Evolutionary conservation across 2,329 filamentous ascomycete species (phyloP).

Genomic region (Aspergillus unguis): DNA sequence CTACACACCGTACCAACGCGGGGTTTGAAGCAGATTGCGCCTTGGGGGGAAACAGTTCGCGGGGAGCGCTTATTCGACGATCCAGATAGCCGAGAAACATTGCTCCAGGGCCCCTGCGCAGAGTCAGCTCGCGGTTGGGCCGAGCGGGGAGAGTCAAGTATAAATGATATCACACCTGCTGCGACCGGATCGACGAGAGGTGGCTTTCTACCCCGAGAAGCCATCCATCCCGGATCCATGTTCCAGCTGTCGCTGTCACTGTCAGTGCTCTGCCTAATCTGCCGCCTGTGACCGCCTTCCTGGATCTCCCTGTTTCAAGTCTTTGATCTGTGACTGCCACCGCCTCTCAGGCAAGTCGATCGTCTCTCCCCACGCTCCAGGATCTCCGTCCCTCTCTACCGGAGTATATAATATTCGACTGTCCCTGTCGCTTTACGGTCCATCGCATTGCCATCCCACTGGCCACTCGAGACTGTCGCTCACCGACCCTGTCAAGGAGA

Average conservation of each 20-base stretch:
- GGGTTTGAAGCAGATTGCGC: slow-evolving; percentile 7
- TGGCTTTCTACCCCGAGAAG: too few species aligned
- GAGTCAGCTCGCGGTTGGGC: slow-evolving; percentile 7
- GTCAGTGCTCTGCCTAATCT: slow-evolving; percentile 5
- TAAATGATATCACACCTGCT: slow-evolving; percentile 1
- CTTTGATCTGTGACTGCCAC: not conserved
- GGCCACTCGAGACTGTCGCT: not conserved
- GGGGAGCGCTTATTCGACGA: slow-evolving; percentile 16
- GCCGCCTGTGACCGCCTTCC: slow-evolving; percentile 13
- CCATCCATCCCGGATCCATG: not conserved
- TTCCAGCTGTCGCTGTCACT: not conserved
- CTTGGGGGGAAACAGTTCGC: slow-evolving; percentile 13
- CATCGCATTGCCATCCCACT: not conserved
- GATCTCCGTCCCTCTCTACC: slow-evolving; percentile 6
- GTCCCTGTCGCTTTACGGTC: not conserved
- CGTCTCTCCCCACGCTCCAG: slow-evolving; percentile 10
- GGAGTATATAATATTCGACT: slow-evolving; percentile 2
- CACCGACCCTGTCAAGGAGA: slow-evolving; percentile 10
- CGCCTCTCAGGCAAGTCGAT: slow-evolving; percentile 2
- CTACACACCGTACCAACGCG: slow-evolving; percentile 1
- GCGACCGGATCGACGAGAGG: not conserved
- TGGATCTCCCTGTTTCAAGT: slow-evolving; percentile 3
- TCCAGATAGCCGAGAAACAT: slow-evolving; percentile 10
- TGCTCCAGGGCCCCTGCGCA: slow-evolving; percentile 13
- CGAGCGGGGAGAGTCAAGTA: slow-evolving; percentile 4